Base-by-base conservation (phyloP, 768 basidiomycete species). In the Fomitopsis pulvina region DNA sequence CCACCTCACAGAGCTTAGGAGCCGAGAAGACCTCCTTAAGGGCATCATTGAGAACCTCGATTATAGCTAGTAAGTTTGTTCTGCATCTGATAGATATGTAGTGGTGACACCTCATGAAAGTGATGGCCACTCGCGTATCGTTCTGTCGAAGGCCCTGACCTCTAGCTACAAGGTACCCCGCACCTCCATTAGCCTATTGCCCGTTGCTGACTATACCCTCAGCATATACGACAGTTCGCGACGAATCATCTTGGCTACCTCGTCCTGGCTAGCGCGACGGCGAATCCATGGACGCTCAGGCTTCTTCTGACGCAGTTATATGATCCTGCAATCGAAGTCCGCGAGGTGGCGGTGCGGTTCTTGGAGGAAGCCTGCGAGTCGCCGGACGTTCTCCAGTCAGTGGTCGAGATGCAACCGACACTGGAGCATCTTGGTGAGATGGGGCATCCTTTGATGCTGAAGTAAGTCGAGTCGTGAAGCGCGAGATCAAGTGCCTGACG, bases 231-330 rank as follows among this genome's bases (percentile, higher is more conserved):
- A 25, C 68, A 90, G 38, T 92, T 87, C 62, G 87, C 95, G 0
- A 98, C 95, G 1, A 79, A 79, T 54, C 88, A 92, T 63, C 77
- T 98, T 6, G 92, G 92, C 22, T 72, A 81, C 30, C 73, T 96
- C 34, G 85, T 97, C 53, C 83, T 81, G 27, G 75, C 71, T 54
- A 78, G 78, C 44, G 48, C 75, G 6, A 79, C 68, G 29, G 80
- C 87, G 0, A 84, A 87, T 57, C 78, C 85, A 1, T 99, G 95
- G 96, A 90, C 84, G 12, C 72, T 98, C 38, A 82, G 89, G 6
- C 78, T 98, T 9, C 82, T 99, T 28, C 75, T 98, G 18, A 98
- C 95, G 0, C 96, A 99, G 65, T 72, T 98, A 10, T 99, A 98
- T 64, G 96, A 99, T 60, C 89, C 92, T 5, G 80, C 86, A 0